A percentile compares a stretch with the other conserved stretches of the same genome.
Conservation (phyloP, 192 early-diverging fungal species). For the Geranomyces michiganensis region DNA sequence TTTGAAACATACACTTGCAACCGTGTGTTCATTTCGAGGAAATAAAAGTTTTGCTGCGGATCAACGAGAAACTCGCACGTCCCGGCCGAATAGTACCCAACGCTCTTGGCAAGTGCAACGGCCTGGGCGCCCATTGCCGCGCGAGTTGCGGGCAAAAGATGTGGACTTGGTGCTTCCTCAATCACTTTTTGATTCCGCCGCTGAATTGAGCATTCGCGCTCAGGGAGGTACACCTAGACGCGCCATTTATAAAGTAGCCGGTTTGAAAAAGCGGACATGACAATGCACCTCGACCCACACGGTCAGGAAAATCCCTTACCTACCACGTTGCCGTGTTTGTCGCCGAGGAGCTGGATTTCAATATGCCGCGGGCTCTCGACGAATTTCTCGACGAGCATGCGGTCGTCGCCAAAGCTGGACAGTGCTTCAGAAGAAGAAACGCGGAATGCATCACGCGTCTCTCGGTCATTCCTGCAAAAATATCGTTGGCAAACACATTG, state of each 20-base stretch:
- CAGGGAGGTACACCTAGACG: conserved; percentile 77
- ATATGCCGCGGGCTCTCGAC: conserved; percentile 85
- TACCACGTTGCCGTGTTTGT: conserved; percentile 79
- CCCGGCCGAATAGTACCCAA: conserved; percentile 88
- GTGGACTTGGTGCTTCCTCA: conserved; percentile 84
- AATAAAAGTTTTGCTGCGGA: conserved; percentile 87
- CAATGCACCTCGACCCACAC: not conserved
- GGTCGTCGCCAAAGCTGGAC: conserved; percentile 89
- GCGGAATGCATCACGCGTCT: conserved; percentile 77
- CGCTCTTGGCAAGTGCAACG: conserved; percentile 62
- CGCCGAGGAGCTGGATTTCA: conserved; percentile 96
- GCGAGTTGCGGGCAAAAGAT: conserved; percentile 40
- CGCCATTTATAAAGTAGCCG: too few relatives aligned
- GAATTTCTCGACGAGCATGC: conserved; percentile 91
- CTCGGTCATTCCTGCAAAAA: conserved; percentile 58
- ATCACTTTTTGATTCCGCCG: conserved; percentile 95
- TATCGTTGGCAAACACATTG: too few relatives aligned
- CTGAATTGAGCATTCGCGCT: conserved; percentile 95
- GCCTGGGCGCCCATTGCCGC: conserved; percentile 55
- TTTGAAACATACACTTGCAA: conserved; percentile 19
- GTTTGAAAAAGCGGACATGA: too few relatives aligned
- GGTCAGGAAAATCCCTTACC: not conserved
- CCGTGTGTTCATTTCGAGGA: conserved; percentile 97
- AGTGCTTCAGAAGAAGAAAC: conserved; percentile 89
- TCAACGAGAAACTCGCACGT: conserved; percentile 95